Evolutionary conservation across 73 alveolate genomes (phyloP).

Genomic region (Stentor roeselii): DNA sequence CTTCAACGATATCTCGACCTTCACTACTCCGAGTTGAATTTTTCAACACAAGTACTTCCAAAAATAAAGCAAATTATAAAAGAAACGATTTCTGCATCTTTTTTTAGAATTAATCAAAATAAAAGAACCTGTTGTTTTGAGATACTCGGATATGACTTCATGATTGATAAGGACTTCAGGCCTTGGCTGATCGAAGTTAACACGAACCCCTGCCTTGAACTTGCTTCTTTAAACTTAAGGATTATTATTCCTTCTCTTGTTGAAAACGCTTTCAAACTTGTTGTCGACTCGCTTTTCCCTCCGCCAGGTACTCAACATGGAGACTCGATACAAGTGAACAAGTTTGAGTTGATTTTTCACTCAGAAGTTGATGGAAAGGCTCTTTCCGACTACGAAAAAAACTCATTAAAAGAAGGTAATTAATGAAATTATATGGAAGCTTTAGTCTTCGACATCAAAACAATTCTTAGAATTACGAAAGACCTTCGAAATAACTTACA

Average conservation of each 20-base stretch:
- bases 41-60: conserved; percentile 51
- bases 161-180: conserved; percentile 73
- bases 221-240: conserved; percentile 59
- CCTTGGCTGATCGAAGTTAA: conserved; percentile 76
- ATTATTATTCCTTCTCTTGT: conserved; percentile 68
- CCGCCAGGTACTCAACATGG: conserved; percentile 10
- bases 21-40: conserved; percentile 53
- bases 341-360: background rate
- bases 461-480: background rate
- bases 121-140: conserved; percentile 66
- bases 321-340: background rate
- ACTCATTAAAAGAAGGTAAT: too few relatives aligned
- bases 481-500: background rate
- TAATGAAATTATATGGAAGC: background rate
- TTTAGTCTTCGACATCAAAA: background rate
- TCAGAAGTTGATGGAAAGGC: background rate
- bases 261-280: conserved; percentile 61
- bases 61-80: conserved; percentile 62
- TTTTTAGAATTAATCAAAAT: conserved; percentile 64
- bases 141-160: conserved; percentile 76
- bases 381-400: background rate
- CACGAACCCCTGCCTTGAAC: conserved; percentile 75
- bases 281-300: conserved; percentile 48
- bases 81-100: conserved; percentile 68
- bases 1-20: conserved; percentile 67